These are phyloP conservation scores for Cicer arietinum DNA, from an alignment of 306 rosid species.

Conservation along the genomic window DNA sequence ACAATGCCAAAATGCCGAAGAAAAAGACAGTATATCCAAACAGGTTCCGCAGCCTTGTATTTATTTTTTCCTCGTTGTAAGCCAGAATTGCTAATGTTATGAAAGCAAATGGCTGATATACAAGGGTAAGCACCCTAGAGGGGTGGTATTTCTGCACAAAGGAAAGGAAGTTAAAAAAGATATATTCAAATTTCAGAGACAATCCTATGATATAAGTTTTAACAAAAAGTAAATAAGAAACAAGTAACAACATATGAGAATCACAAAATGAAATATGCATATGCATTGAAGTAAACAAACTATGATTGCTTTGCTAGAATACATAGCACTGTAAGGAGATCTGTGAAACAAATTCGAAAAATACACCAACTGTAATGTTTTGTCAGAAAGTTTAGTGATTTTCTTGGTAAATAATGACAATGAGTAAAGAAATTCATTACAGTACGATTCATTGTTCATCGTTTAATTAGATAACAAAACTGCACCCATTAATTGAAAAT, in stretches of 20 bases:
- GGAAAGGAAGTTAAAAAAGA: neutral
- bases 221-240: neutral
- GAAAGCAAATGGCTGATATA: constrained; percentile 88
- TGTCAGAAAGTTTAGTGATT: too few species aligned
- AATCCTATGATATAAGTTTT: neutral
- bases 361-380: too few species aligned
- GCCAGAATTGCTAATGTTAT: constrained; percentile 62
- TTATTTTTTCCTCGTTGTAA: constrained; percentile 70
- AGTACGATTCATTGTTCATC: too few species aligned
- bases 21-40: constrained; percentile 72
- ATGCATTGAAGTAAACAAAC: too few species aligned
- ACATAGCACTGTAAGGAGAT: too few species aligned
- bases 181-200: neutral
- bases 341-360: too few species aligned
- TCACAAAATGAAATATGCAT: too few species aligned
- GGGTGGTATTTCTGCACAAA: constrained; percentile 77
- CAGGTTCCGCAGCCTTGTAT: constrained; percentile 69
- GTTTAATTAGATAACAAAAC: too few species aligned
- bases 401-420: too few species aligned
- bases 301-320: too few species aligned
- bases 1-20: constrained; percentile 60
- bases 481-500: too few species aligned
- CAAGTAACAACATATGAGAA: neutral
- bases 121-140: constrained; percentile 82
- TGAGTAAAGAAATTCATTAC: too few species aligned